Evolutionary conservation across 148 eudicot species (phyloP).

Genomic region (Rhododendron kiyosumense): DNA sequence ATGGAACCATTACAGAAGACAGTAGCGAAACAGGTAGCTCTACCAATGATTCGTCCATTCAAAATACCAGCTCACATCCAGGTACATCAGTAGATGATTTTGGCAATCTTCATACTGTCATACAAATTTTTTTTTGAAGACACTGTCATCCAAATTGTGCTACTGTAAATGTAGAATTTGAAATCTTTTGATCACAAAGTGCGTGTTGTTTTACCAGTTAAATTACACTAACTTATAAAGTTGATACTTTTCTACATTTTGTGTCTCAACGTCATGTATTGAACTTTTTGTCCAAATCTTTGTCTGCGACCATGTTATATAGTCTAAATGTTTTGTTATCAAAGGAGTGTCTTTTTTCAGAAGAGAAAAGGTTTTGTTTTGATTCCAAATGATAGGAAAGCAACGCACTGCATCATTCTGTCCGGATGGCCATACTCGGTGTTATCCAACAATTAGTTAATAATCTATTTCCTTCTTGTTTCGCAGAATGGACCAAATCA

Average conservation of each 20-base stretch:
- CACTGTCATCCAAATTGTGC: background rate
- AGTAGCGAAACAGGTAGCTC: conserved; percentile 46
- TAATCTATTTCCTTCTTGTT: background rate
- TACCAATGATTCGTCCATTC: conserved; percentile 43
- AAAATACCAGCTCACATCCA: conserved; percentile 42
- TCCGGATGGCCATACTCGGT: background rate
- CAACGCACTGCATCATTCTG: background rate
- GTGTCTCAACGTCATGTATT: background rate
- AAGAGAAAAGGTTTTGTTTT: background rate
- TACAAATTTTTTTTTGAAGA: background rate
- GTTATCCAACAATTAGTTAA: background rate
- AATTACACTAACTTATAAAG: background rate
- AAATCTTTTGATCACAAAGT: background rate
- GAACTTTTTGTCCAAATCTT: background rate
- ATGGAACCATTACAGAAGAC: conserved; percentile 28
- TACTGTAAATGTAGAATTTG: background rate
- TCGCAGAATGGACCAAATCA: conserved; percentile 39
- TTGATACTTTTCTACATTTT: background rate
- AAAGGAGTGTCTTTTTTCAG: background rate
- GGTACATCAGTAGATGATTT: conserved; percentile 15
- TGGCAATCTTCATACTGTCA: background rate
- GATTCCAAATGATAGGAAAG: background rate
- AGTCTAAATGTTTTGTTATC: background rate
- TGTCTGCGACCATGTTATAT: background rate
- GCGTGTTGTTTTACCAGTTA: background rate